A percentile compares a stretch with the other conserved stretches of the same genome.
These are phyloP conservation scores for Sclerotinia spermophila DNA, from an alignment of 2,329 filamentous ascomycete species.

Conservation along the genomic window DNA sequence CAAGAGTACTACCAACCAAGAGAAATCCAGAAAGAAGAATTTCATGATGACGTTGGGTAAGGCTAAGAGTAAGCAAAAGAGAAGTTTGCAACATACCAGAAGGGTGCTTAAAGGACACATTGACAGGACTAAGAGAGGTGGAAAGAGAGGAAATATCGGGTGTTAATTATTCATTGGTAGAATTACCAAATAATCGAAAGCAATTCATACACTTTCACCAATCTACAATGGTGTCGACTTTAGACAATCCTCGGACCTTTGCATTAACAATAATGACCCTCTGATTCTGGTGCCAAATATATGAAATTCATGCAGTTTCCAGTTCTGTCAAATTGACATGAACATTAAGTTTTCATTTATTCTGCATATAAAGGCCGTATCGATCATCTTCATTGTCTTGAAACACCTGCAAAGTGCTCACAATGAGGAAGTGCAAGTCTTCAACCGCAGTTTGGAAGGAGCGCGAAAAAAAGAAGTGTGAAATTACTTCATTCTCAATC, in stretches of 20 bases:
- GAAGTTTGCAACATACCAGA: conserved; percentile 81
- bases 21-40: conserved; percentile 97
- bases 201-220: not conserved
- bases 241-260: not conserved
- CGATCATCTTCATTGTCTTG: not conserved
- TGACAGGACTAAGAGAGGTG: conserved; percentile 78
- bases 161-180: conserved; percentile 26
- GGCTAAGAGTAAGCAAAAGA: conserved; percentile 92
- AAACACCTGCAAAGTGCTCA: not conserved
- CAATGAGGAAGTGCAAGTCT: not conserved
- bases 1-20: conserved; percentile 95
- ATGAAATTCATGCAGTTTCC: not conserved
- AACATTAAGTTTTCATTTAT: too few species aligned
- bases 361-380: too few species aligned
- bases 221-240: not conserved
- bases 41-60: conserved; percentile 98
- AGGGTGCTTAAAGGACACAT: conserved; percentile 79
- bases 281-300: too few species aligned
- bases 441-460: not conserved
- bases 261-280: not conserved
- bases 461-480: not conserved
- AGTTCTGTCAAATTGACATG: not conserved
- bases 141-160: conserved; percentile 66
- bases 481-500: not conserved
- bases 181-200: conserved; percentile 5